phyloP scores from a whole-genome alignment of 2,329 filamentous ascomycete species.

The Calonectria naviculata region DNA sequence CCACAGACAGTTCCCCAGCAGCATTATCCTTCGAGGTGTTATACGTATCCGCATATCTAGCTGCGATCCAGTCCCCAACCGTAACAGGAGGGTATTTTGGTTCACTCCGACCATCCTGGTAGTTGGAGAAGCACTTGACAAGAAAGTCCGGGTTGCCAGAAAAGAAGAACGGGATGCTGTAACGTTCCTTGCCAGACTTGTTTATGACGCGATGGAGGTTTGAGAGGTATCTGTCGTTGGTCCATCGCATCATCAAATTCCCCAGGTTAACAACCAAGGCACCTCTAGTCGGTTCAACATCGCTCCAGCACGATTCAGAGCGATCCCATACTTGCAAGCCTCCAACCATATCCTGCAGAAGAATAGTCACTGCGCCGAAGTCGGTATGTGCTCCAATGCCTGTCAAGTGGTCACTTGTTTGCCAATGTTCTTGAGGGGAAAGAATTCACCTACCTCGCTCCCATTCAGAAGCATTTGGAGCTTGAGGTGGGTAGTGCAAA shows the following conservation, averaged over 20 bases:
- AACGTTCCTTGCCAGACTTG: conserved; percentile 59
- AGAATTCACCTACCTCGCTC: conserved; percentile 11
- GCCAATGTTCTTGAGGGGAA: not conserved
- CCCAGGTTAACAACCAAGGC: conserved; percentile 64
- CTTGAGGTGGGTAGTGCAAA: conserved; percentile 22
- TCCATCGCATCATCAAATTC: conserved; percentile 63
- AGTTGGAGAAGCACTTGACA: conserved; percentile 45
- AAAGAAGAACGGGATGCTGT: conserved; percentile 67
- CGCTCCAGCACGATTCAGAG: not conserved
- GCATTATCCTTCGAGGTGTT: conserved; percentile 10
- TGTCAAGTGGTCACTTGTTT: not conserved
- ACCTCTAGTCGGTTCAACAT: conserved; percentile 53
- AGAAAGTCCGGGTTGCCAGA: conserved; percentile 61
- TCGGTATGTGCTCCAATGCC: conserved; percentile 26
- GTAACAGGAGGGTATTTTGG: conserved; percentile 46
- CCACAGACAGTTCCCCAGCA: not conserved
- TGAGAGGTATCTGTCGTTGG: conserved; percentile 62
- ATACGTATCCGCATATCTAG: conserved; percentile 47
- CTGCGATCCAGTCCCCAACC: conserved; percentile 45
- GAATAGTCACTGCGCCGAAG: conserved; percentile 24
- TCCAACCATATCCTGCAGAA: conserved; percentile 26
- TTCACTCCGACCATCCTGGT: conserved; percentile 28
- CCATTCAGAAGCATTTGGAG: conserved; percentile 10
- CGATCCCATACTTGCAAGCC: conserved; percentile 28
- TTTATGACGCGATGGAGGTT: conserved; percentile 68